A percentile compares a stretch with the other conserved stretches of the same genome.
Evolutionary conservation across 306 rosid species (phyloP).

Genomic region (Cucumis sativus): DNA sequence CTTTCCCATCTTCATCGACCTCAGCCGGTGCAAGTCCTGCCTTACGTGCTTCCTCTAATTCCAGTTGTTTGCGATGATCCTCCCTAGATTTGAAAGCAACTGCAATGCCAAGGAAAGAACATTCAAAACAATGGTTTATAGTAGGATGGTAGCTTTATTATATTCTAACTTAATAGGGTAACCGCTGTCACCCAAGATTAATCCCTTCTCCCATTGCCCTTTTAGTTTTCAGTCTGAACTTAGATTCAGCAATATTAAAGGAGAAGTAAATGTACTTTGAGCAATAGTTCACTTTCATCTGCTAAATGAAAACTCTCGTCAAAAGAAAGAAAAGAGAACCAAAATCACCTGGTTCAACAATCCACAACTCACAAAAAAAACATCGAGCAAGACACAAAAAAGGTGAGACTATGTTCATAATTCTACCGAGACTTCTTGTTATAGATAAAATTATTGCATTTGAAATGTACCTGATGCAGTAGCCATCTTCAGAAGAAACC

Average conservation of each 20-base stretch:
- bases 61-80: constrained; percentile 43
- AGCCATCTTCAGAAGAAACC: constrained; percentile 1
- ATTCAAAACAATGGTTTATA: neutral
- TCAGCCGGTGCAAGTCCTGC: constrained; percentile 73
- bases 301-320: no score
- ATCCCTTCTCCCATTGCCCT: no score
- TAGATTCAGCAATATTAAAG: neutral
- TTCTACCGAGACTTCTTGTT: neutral
- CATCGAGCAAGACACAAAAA: neutral
- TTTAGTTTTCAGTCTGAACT: no score
- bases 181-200: neutral
- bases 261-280: no score
- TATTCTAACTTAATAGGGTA: neutral
- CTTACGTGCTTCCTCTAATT: constrained; percentile 56
- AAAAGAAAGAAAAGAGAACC: neutral
- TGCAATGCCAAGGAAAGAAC: constrained; percentile 13
- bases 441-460: neutral
- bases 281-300: no score
- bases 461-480: constrained; percentile 5
- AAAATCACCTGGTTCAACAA: neutral
- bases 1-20: constrained; percentile 59
- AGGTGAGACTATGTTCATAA: neutral
- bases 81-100: constrained; percentile 62
- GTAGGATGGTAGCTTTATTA: neutral
- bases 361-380: neutral